Evolutionary conservation across 2,329 filamentous ascomycete genomes (phyloP).

Genomic region (Hymenoscyphus fructigenus): DNA sequence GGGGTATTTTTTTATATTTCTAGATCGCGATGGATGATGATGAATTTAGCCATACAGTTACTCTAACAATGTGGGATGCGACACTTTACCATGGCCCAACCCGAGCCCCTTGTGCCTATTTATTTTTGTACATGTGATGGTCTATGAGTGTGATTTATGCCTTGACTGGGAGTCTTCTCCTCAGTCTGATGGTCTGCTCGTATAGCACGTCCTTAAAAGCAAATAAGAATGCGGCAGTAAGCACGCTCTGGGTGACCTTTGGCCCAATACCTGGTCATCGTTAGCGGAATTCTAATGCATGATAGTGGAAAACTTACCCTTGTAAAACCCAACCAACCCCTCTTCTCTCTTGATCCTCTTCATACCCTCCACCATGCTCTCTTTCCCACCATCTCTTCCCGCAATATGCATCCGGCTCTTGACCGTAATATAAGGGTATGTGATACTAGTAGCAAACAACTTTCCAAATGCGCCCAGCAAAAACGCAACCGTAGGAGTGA

Average conservation of each 20-base stretch:
- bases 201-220: conserved; percentile 98
- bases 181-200: conserved; percentile 70
- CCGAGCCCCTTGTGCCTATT: background rate
- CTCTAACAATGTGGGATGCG: background rate
- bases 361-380: conserved; percentile 77
- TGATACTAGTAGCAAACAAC: conserved; percentile 88
- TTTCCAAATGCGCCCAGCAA: conserved; percentile 91
- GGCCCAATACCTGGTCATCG: conserved; percentile 74
- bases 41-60: background rate
- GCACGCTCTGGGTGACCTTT: conserved; percentile 94
- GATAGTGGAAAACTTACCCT: conserved; percentile 57
- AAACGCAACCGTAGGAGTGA: conserved; percentile 86
- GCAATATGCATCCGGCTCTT: conserved; percentile 98
- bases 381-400: conserved; percentile 69
- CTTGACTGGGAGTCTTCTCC: conserved; percentile 40
- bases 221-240: conserved; percentile 94
- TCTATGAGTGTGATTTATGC: conserved; percentile 6
- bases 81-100: background rate
- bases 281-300: background rate
- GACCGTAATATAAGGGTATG: conserved; percentile 97
- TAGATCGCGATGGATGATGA: background rate
- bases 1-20: background rate
- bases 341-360: conserved; percentile 81
- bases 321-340: conserved; percentile 90
- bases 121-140: background rate